Base-by-base conservation (phyloP, 176 grass and related monocot genomes). In the Puya raimondii region DNA sequence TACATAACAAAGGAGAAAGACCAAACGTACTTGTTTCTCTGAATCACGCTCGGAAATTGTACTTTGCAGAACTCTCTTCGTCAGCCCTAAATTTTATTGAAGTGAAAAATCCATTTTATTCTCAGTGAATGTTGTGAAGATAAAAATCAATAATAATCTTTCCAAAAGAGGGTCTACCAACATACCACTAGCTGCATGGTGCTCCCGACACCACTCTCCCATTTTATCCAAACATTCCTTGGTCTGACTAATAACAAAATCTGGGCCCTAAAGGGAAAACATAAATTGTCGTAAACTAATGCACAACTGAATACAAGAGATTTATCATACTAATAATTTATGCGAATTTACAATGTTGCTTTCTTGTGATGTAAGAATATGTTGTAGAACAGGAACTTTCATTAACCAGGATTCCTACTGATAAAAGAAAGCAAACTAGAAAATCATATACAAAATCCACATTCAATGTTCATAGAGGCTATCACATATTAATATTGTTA, bases 191-290 rank as follows among this genome's bases (percentile, higher is more conserved):
- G 87, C 72, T 75, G 74, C 72, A 77, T 96, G 88, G 56, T 96
- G 91, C 25, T 64, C 85, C 64, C 71, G 73, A 64, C 91, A 96
- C 91, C 91, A 96, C 81, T 91, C 80, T 65, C 64, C 75, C 91
- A 96, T 91, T 54, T 84, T 86, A 72, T 96, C 91, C 74, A 96
- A 86, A 72, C 78, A 78, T 27, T 86, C 83, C 72, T 96, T 91
- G 49, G 72, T 70, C 65, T 96, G 91, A 50, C 64, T 77, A 69
- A 96, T 88, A 69, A 96, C 88, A 68, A 96, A 88, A 77, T 96
- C 83, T 72, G 91, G 91, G 52, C 83, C 91, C 91, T 96, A 10
- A 61, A 10, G 9, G 56, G 14, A 20, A 61, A n/a, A 56, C 2
- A n/a, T 3, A 59, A 61, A 59, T 42, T 42, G 53, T 14, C 53